phyloP scores from a whole-genome alignment of 345 rosid species.

The Cardamine resedifolia region DNA sequence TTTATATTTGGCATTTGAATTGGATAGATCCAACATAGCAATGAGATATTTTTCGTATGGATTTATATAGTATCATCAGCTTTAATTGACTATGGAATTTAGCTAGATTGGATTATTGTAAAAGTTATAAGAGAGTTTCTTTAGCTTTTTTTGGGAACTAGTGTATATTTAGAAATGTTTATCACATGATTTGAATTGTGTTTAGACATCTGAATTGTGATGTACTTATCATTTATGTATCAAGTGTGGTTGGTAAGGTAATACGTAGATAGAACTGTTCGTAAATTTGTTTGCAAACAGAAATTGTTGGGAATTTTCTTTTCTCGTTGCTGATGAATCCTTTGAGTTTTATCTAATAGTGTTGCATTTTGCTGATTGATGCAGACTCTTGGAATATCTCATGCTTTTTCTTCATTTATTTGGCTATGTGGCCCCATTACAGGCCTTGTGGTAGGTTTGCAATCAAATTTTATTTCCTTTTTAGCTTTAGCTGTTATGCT shows the following conservation, averaged over 20 bases:
- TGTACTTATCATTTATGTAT: conserved; percentile 1
- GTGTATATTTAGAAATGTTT: background rate
- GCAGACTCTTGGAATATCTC: conserved; percentile 95
- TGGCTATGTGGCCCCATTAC: conserved; percentile 99
- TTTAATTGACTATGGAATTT: background rate
- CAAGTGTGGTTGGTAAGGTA: background rate
- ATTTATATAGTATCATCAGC: background rate
- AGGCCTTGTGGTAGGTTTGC: conserved; percentile 89
- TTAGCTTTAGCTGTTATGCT: background rate
- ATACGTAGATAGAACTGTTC: background rate
- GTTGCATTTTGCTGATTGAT: conserved; percentile 39
- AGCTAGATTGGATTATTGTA: background rate
- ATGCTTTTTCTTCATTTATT: conserved; percentile 96
- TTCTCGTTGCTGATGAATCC: background rate
- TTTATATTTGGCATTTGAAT: conserved; percentile 1
- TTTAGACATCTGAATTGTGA: background rate
- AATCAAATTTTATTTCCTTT: background rate
- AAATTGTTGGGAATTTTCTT: background rate
- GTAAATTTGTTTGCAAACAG: background rate
- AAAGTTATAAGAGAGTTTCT: background rate
- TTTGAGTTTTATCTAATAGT: conserved; percentile 29
- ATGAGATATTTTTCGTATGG: background rate
- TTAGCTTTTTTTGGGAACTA: background rate
- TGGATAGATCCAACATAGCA: background rate
- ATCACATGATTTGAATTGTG: background rate